phyloP scores from a whole-genome alignment of 441 rosid species.

The Adansonia gregorii region DNA sequence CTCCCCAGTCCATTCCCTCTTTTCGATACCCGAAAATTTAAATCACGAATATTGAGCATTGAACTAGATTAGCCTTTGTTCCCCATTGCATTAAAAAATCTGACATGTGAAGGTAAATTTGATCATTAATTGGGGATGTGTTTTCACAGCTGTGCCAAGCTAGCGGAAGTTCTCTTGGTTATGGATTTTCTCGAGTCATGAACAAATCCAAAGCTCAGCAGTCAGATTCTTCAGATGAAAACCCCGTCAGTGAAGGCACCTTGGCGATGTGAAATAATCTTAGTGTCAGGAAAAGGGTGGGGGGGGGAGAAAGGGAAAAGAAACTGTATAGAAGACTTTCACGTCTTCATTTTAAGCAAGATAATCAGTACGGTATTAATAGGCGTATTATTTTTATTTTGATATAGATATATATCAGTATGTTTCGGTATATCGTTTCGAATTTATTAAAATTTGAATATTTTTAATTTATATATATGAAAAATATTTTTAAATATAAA shows the following conservation, averaged over 20 bases:
- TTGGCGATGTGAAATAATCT: constrained; percentile 55
- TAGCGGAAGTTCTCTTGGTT: constrained; percentile 90
- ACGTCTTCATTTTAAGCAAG: constrained; percentile 26
- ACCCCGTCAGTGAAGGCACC: constrained; percentile 67
- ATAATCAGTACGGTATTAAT: too few relatives aligned
- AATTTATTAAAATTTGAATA: too few relatives aligned
- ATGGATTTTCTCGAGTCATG: constrained; percentile 73
- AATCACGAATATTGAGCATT: not conserved
- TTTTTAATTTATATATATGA: too few relatives aligned
- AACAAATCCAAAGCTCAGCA: constrained; percentile 58
- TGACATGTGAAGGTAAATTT: not conserved
- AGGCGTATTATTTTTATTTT: too few relatives aligned
- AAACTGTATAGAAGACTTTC: constrained; percentile 38
- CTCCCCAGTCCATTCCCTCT: not conserved
- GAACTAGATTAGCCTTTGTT: not conserved
- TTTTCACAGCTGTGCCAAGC: constrained; percentile 74
- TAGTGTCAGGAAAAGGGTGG: not conserved
- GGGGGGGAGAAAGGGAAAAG: not conserved
- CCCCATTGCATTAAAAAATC: not conserved
- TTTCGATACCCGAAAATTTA: not conserved
- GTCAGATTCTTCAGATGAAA: constrained; percentile 69
- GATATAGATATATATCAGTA: too few relatives aligned
- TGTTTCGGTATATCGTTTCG: too few relatives aligned
- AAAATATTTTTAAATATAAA: too few relatives aligned
- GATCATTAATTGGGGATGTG: not conserved